Conservation (phyloP, 176 grass and related monocot genomes). For the Oryza longistaminata region DNA sequence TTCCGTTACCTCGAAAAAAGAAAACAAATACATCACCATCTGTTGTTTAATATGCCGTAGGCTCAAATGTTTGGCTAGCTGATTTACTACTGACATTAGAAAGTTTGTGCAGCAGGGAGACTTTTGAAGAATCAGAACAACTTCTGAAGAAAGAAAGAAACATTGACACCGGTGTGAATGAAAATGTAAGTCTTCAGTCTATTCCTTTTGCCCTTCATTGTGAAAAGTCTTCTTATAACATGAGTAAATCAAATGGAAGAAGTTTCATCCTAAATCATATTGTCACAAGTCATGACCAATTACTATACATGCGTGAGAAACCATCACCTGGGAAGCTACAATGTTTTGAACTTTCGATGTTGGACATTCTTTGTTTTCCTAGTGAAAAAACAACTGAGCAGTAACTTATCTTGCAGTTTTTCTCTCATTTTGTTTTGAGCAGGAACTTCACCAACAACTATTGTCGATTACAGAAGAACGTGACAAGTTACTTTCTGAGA, state of each 20-base stretch:
- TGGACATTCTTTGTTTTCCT: not conserved
- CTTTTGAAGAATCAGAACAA: conserved; percentile 28
- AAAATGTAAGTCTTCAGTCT: conserved; percentile 44
- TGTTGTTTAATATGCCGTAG: not conserved
- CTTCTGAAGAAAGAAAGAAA: conserved; percentile 25
- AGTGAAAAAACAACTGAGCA: not conserved
- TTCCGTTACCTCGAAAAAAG: not conserved
- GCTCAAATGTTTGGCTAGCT: not conserved
- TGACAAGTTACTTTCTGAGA: conserved; percentile 53
- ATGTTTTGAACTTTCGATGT: not conserved
- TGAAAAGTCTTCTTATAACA: not conserved
- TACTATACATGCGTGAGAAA: not conserved
- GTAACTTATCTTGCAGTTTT: conserved; percentile 24
- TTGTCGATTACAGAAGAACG: conserved; percentile 55
- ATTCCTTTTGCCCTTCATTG: conserved; percentile 7
- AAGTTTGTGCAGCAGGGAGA: conserved; percentile 17
- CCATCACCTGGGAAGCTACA: not conserved
- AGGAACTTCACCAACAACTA: conserved; percentile 66
- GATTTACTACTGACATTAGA: not conserved
- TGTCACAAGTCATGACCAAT: not conserved
- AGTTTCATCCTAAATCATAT: conserved; percentile 2
- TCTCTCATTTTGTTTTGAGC: conserved; percentile 26
- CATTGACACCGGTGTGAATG: conserved; percentile 15
- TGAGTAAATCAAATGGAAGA: not conserved
- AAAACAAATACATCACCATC: not conserved